Base-by-base conservation (phyloP, 306 rosid genomes). In the Gynostemma pentaphyllum region DNA sequence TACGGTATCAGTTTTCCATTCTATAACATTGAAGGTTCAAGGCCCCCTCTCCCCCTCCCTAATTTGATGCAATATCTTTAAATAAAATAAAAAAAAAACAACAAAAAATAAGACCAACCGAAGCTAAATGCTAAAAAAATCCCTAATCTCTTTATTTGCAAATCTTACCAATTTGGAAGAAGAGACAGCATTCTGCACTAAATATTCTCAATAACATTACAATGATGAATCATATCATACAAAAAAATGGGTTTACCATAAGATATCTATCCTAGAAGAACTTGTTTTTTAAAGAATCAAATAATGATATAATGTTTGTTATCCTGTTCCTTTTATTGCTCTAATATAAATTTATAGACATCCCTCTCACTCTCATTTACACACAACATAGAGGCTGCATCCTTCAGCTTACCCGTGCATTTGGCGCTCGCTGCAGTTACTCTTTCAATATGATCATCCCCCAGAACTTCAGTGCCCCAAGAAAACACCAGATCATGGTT, bases 241-340 rank as follows among this genome's bases (percentile, higher is more conserved):
- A 56, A 42, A 44, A 67, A 47, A 57, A 36, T 32, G 29, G 32
- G 67, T 60, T 60, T 60, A 60, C 45, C 70, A 50, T 47, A 69
- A 46, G 45, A 65, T 68, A 16, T 60, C 47, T 75, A 65, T 64
- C 29, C 86, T 87, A 76, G 57, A 70, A 78, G 62, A 74, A 71
- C 70, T 62, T 59, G 50, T 26, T 69, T 70, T 51, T 62, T 70
- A 79, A 85, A 77, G 75, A 88, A 85, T 77, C 27, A 83, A 87
- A 85, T 70, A 85, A 84, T 84, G 47, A 64, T 55, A 40, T 32
- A 48, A 30, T 14, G 22, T 48, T 32, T 14, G 22, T 48, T 32
- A 13, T 48, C 2, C 16, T 34, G 19, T 46, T 47, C 46, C 41
- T 21, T 66, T 16, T 37, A 45, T 29, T 36, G 21, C 42, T 66